Percentiles rank a stretch among this genome's conserved stretches.
Conservation (phyloP, 352 stramenopile species). For the Globisporangium barbulae region DNA sequence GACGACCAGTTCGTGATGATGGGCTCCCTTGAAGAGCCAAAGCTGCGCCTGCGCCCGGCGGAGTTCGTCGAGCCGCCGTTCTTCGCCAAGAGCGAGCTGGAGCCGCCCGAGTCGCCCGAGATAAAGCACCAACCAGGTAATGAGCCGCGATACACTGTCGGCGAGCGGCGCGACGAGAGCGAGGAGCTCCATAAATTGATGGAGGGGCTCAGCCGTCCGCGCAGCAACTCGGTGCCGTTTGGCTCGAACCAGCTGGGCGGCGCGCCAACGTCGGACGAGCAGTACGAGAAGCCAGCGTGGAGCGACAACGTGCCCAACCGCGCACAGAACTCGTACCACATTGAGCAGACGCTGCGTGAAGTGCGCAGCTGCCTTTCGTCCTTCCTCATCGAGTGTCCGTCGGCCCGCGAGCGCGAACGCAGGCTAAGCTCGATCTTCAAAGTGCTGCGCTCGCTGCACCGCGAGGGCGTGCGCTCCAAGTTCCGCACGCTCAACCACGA, state of each 20-base stretch:
- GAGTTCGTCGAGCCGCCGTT: conserved; percentile 18
- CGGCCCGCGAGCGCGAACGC: conserved; percentile 50
- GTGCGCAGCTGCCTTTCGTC: conserved; percentile 53
- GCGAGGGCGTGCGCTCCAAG: conserved; percentile 58
- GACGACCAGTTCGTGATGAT: conserved; percentile 35
- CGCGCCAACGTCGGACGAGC: conserved; percentile 28
- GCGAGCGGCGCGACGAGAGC: conserved; percentile 33
- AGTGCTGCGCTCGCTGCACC: conserved; percentile 61
- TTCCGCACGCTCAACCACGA: conserved; percentile 66
- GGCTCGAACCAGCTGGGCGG: conserved; percentile 35
- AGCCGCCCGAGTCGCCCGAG: conserved; percentile 8
- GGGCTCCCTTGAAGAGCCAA: conserved; percentile 11
- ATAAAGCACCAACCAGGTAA: background rate
- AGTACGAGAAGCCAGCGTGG: conserved; percentile 43
- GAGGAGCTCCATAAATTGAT: conserved; percentile 60
- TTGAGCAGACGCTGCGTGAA: conserved; percentile 43
- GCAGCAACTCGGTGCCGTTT: conserved; percentile 61
- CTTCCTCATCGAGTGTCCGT: conserved; percentile 64
- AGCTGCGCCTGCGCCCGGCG: background rate
- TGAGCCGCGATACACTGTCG: conserved; percentile 9
- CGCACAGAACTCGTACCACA: conserved; percentile 30
- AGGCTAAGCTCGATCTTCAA: conserved; percentile 72
- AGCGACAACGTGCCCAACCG: conserved; percentile 54
- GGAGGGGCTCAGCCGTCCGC: conserved; percentile 54
- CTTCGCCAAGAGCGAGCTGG: conserved; percentile 38